Base-by-base conservation (phyloP, 768 basidiomycete species). In the Pulveroboletus ravenelii region DNA sequence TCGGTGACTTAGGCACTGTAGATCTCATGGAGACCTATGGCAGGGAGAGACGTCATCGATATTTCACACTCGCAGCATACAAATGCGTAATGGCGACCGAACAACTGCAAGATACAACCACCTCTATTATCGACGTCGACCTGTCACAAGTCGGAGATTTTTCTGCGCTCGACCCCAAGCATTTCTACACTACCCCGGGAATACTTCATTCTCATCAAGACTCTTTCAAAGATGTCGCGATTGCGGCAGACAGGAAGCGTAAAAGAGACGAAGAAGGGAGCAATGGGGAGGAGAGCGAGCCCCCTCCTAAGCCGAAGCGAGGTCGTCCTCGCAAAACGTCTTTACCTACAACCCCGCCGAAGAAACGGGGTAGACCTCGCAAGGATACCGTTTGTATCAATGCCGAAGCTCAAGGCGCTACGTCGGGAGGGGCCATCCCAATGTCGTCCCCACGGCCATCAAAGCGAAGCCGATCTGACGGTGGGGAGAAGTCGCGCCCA, bases 21-120 rank as follows among this genome's bases (percentile, higher is more conserved):
- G 79, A 82, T 34, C 66, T 89, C 27, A 85, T 86, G 77, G 94
- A 96, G 69, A 89, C 82, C 1, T 75, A 78, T 54, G 90, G 90
- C 5, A 82, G 92, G 32, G 90, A 97, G 70, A 84, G 92, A 27
- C 85, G 91, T 20, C 82, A 91, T 64, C 78, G 91, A 54, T 91
- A 91, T 62, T 93, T 82, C 71, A 89, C 89, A 0, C 65, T 86
- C 39, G 75, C 78, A 2, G 80, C 83, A 29, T 95, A 89, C 67
- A 77, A 73, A 29, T 65, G 72, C 29, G 72, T 90, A 30, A 77
- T 92, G 42, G 69, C 73, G 2, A 72, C 74, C 40, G 88, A 93
- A 66, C 78, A 79, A 8, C 74, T 93, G 23, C 80, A 85, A 58
- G 75, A 78, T 47, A 58, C 68, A 4, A 66, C 70, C 37, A 70